A percentile compares a stretch with the other conserved stretches of the same genome.
Conservation (phyloP, 371 early-diverging fungal genomes). For the Mucor circinelloides region DNA sequence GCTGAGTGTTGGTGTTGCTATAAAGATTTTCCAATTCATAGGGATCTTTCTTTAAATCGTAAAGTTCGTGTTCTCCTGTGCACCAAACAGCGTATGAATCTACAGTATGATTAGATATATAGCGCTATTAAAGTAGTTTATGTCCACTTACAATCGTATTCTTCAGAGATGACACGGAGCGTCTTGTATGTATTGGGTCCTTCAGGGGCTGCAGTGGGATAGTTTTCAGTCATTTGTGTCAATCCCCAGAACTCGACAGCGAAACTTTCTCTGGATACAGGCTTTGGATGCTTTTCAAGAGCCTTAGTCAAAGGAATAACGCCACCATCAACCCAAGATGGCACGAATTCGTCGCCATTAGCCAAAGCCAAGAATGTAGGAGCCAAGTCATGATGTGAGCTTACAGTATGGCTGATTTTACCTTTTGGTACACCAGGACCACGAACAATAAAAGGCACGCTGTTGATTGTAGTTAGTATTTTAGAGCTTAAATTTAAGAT, state of each 20-base stretch:
- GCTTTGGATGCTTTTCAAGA: slow-evolving; percentile 36
- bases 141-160: slow-evolving; percentile 45
- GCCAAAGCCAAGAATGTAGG: slow-evolving; percentile 66
- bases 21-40: slow-evolving; percentile 59
- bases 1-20: slow-evolving; percentile 6
- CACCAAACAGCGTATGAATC: slow-evolving; percentile 58
- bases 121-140: too few species aligned
- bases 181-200: slow-evolving; percentile 62
- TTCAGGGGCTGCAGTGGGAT: not conserved
- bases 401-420: slow-evolving; percentile 44
- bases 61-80: slow-evolving; percentile 66
- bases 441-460: slow-evolving; percentile 65
- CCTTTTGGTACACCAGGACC: slow-evolving; percentile 64
- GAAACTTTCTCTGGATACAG: slow-evolving; percentile 56
- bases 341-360: slow-evolving; percentile 32
- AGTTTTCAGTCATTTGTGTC: slow-evolving; percentile 24
- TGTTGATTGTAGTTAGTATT: slow-evolving; percentile 2
- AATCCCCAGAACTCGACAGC: slow-evolving; percentile 62
- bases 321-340: slow-evolving; percentile 58
- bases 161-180: slow-evolving; percentile 54
- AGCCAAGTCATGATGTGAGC: slow-evolving; percentile 63
- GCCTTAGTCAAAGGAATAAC: slow-evolving; percentile 52
- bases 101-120: not conserved
- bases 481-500: too few species aligned
- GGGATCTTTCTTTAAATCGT: slow-evolving; percentile 60